Conservation (phyloP, 257 asterid genomes). For the Solanum boliviense region DNA sequence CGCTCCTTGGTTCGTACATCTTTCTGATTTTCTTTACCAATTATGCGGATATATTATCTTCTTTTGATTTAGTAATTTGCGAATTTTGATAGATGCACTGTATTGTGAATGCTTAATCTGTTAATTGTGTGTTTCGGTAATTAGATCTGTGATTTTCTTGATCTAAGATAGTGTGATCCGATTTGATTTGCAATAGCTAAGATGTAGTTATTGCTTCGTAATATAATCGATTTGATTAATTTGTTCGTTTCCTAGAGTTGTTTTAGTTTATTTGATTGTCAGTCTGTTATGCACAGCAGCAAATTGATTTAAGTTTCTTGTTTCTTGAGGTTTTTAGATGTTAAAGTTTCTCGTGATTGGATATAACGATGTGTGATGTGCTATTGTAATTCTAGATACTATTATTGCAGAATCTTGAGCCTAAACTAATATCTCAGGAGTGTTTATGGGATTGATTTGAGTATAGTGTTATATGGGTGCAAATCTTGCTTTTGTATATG, state of each 20-base stretch:
- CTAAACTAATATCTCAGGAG: background rate
- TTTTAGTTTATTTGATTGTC: background rate
- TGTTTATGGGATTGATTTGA: background rate
- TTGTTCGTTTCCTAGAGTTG: background rate
- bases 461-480: background rate
- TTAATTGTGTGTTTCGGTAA: background rate
- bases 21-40: background rate
- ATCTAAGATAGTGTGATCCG: background rate
- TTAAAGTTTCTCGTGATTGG: background rate
- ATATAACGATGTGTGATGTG: background rate
- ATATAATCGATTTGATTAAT: background rate
- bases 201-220: background rate
- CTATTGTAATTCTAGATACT: background rate
- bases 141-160: background rate
- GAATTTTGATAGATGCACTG: background rate
- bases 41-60: background rate
- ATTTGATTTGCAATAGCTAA: background rate
- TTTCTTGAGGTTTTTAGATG: background rate
- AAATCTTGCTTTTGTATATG: background rate
- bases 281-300: background rate
- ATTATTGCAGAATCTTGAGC: background rate
- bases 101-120: background rate
- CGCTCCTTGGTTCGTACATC: constrained; percentile 61
- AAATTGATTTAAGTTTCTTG: background rate
- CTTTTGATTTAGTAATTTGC: background rate